Evolutionary conservation across 139 green algal genomes (phyloP), one percentile per base, ranked within the genome.

Genomic region (Gonium pectorale): DNA sequence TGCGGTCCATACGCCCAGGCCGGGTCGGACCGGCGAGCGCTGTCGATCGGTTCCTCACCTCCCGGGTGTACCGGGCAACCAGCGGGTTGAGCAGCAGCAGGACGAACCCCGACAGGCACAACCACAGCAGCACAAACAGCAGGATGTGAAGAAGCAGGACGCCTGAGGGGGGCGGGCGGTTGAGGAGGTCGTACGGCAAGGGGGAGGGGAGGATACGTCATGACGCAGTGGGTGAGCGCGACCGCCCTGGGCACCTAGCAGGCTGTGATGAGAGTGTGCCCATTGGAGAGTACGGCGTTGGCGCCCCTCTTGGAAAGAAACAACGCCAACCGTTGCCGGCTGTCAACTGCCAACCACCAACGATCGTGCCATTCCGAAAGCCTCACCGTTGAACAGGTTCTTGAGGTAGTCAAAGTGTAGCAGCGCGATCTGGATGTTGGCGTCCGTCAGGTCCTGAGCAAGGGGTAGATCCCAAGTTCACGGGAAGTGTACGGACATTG

Each of bases 91-190:
- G 60, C 31, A 83, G 40, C 6, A 83, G 22, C 22, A 33, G 2
- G 19, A 70, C 9, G 59, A 83, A 83, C n/a, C 75, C 75, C 41
- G 41, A n/a, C 24, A 83, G 43, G 60, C 60, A 54, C 40, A 81
- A 52, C 56, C 54, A 81, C 38, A 69, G 38, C 56, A 81, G 1
- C 74, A 69, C 54, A 27, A 81, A 83, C 43, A 83, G 41, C 2
- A 83, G 31, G 41, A 83, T 62, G 75, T 83, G 75, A 27, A 73
- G 60, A 40, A 83, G 40, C 29, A 83, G 40, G 52, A 81, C 70
- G 11, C 35, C 74, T 81, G 72, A 5, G 17, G 64, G 64, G 13
- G 37, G 37, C 35, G 7, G 13, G 37, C n/a, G n/a, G n/a, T n/a
- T n/a, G 64, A 6, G 37, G 5, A 29, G 64, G 35, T 35, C 3